phyloP scores from a whole-genome alignment of 352 stramenopile species.

The Saprolegnia parasitica region DNA sequence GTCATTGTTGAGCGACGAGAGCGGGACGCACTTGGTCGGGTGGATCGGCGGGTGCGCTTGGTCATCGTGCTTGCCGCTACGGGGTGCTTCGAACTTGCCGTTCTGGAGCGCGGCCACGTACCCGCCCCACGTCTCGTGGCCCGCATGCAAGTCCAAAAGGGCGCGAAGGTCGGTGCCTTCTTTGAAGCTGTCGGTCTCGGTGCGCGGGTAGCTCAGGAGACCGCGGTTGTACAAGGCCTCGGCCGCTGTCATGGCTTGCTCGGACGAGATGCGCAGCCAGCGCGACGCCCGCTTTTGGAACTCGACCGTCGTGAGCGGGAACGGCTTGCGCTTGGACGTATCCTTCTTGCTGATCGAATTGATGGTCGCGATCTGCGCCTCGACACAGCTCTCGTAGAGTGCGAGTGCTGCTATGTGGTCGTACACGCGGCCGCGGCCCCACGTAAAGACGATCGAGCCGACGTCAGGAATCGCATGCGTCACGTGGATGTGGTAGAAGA shows the following conservation, averaged over 20 bases:
- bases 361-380: constrained; percentile 57
- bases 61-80: constrained; percentile 91
- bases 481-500: constrained; percentile 95
- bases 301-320: constrained; percentile 98
- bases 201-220: constrained; percentile 98
- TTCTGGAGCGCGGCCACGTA: constrained; percentile 74
- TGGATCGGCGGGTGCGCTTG: constrained; percentile 99
- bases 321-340: constrained; percentile 92
- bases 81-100: constrained; percentile 76
- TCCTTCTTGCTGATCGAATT: constrained; percentile 63
- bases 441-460: constrained; percentile 88
- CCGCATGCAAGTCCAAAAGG: constrained; percentile 71
- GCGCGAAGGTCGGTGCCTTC: constrained; percentile 85
- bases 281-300: constrained; percentile 96
- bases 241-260: constrained; percentile 95
- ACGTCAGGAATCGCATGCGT: constrained; percentile 47
- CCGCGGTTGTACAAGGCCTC: constrained; percentile 98
- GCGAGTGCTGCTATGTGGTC: constrained; percentile 90
- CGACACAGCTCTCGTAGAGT: constrained; percentile 86
- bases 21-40: constrained; percentile 91
- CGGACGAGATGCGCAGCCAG: constrained; percentile 94
- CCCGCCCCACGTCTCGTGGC: constrained; percentile 60
- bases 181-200: constrained; percentile 99
- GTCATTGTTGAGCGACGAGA: constrained; percentile 62
- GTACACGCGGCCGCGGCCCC: constrained; percentile 93